phyloP scores from a whole-genome alignment of 2,329 filamentous ascomycete genomes.

The Neopestalotiopsis sp. region DNA sequence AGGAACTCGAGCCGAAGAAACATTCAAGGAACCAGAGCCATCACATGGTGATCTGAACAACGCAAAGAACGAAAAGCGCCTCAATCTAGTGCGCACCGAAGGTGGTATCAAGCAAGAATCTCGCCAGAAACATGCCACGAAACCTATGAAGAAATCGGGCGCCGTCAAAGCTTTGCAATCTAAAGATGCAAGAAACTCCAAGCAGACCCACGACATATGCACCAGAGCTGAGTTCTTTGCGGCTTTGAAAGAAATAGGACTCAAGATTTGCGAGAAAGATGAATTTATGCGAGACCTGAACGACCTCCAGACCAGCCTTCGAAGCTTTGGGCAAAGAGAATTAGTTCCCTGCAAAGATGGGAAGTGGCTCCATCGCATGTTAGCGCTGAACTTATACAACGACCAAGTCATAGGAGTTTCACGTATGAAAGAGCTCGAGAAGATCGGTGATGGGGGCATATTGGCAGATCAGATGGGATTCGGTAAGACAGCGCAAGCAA shows the following conservation, averaged over 20 bases:
- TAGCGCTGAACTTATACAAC: not conserved
- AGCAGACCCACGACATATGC: too few relatives aligned
- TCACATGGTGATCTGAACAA: too few relatives aligned
- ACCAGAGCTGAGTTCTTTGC: too few relatives aligned
- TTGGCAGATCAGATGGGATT: not conserved
- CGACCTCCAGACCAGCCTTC: not conserved
- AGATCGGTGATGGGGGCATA: not conserved
- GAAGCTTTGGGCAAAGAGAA: not conserved
- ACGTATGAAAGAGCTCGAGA: not conserved
- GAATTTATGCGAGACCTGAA: not conserved
- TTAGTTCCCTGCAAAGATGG: not conserved
- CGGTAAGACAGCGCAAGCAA: not conserved
- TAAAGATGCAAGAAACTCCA: too few relatives aligned
- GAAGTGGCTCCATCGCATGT: not conserved
- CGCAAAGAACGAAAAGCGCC: too few relatives aligned
- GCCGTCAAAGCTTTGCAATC: too few relatives aligned
- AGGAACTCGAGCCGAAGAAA: not conserved
- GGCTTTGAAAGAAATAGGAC: too few relatives aligned
- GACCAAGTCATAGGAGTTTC: not conserved
- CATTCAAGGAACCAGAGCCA: not conserved
- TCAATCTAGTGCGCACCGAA: too few relatives aligned
- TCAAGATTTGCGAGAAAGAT: not conserved
- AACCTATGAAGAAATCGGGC: too few relatives aligned
- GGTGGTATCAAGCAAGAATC: too few relatives aligned
- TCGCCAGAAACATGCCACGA: too few relatives aligned